Evolutionary conservation across 371 early-diverging fungal genomes (phyloP).

Genomic region (Nematocida minor): DNA sequence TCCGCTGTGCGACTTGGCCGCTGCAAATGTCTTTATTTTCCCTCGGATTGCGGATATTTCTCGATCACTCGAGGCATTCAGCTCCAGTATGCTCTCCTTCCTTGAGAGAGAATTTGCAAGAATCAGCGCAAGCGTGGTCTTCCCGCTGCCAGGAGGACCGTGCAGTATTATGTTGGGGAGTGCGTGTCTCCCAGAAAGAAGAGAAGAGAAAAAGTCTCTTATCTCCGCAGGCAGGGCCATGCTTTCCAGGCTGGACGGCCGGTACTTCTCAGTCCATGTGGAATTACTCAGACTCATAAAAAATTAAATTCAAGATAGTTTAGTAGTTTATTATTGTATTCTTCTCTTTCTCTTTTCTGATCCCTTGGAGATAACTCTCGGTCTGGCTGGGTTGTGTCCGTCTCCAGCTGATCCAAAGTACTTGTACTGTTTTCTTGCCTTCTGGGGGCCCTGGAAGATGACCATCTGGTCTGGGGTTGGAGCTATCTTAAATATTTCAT

Average conservation of each 20-base stretch:
- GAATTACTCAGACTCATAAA: too few species aligned
- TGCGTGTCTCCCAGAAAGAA: slow-evolving; percentile 8
- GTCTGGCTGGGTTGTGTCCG: slow-evolving; percentile 61
- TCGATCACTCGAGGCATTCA: slow-evolving; percentile 65
- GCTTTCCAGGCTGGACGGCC: slow-evolving; percentile 56
- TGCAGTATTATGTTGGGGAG: slow-evolving; percentile 93
- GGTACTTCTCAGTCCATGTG: slow-evolving; percentile 66
- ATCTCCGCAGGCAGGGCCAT: slow-evolving; percentile 53
- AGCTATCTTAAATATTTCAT: slow-evolving; percentile 61
- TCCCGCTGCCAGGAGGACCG: slow-evolving; percentile 97
- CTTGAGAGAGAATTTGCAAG: slow-evolving; percentile 65
- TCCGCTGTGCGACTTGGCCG: slow-evolving; percentile 59
- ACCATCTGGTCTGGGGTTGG: slow-evolving; percentile 55
- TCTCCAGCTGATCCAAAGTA: slow-evolving; percentile 65
- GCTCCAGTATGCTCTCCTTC: slow-evolving; percentile 41
- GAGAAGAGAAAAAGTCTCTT: slow-evolving; percentile 49
- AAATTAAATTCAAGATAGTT: too few species aligned
- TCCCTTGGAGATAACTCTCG: slow-evolving; percentile 56
- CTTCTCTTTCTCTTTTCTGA: slow-evolving; percentile 57
- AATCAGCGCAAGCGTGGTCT: slow-evolving; percentile 87
- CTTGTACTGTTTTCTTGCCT: slow-evolving; percentile 58
- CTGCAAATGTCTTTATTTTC: slow-evolving; percentile 70
- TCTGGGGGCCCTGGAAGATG: slow-evolving; percentile 56
- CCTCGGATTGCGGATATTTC: slow-evolving; percentile 68
- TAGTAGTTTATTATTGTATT: slow-evolving; percentile 50